Evolutionary conservation across 805 yeast genomes (phyloP), one percentile per base, ranked within the genome.

Genomic region (Saturnispora quitensis): DNA sequence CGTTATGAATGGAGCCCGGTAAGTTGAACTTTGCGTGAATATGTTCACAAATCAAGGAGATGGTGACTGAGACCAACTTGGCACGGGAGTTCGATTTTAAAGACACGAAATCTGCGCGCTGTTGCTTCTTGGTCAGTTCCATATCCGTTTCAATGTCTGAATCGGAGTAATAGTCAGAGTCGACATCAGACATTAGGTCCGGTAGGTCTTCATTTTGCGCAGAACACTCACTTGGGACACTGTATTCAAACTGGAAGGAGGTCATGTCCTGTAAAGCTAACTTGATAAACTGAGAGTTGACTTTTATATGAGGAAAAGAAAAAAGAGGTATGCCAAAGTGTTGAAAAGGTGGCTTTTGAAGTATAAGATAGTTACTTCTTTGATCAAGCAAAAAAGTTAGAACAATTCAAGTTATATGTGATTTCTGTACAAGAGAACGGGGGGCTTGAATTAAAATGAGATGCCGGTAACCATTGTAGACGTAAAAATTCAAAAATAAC

Each of bases 161-260:
- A 34, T 51, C 51, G 7, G 47, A 24, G 20, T 46, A 50, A n/a
- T 18, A 42, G 25, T 45, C 48, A 8, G 31, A 33, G 15, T 36
- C 40, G n/a, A 15, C 18, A 17, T 55, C 58, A n/a, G 48, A 28
- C 18, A 51, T 28, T 35, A 55, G 42, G 36, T 55, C 58, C 9
- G 58, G 58, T 38, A 53, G 34, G 12, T 40, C 40, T 42, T 46
- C 24, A 38, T 38, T 40, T 7, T 8, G 22, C 22, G 42, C 25
- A 18, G 42, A 22, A 40, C 22, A 24, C n/a, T 40, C 31, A 22
- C 31, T 24, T 40, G 12, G 31, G 24, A 40, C 17, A 24, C 12
- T 40, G 25, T 40, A 40, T 15, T 40, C 25, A 27, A 40, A 40
- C n/a, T 40, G 12, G 17, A 22, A 40, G 18, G n/a, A 22, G 10